Evolutionary conservation across 352 stramenopile genomes (phyloP).

Genomic region (Aphanomyces astaci): DNA sequence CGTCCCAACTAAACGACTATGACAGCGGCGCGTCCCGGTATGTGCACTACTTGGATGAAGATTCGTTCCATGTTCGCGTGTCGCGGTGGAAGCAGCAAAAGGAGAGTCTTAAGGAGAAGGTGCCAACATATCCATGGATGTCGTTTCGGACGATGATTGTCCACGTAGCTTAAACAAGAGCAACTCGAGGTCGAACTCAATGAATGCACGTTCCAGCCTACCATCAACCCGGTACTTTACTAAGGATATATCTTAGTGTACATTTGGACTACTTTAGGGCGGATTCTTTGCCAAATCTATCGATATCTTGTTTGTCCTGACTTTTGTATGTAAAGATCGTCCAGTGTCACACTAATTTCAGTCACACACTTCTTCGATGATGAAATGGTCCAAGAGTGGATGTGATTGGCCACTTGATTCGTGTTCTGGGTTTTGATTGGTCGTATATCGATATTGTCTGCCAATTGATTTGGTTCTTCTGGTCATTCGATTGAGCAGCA

Average conservation of each 20-base stretch:
- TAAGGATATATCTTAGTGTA: too few relatives aligned
- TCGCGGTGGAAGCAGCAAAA: slow-evolving; percentile 75
- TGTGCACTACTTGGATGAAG: slow-evolving; percentile 17
- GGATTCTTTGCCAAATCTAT: too few relatives aligned
- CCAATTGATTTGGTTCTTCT: too few relatives aligned
- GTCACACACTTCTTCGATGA: too few relatives aligned
- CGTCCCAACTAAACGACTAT: background rate
- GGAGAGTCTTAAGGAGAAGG: slow-evolving; percentile 56
- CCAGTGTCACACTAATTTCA: too few relatives aligned
- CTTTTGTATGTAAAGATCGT: too few relatives aligned
- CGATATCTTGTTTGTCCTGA: too few relatives aligned
- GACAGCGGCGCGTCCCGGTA: background rate
- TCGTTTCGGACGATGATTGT: background rate
- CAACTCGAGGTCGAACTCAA: slow-evolving; percentile 58
- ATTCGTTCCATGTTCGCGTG: slow-evolving; percentile 57
- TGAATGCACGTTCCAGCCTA: slow-evolving; percentile 69
- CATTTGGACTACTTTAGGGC: background rate
- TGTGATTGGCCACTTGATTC: too few relatives aligned
- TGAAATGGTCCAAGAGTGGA: too few relatives aligned
- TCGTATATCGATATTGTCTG: too few relatives aligned
- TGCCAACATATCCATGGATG: background rate
- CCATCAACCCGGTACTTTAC: slow-evolving; percentile 42
- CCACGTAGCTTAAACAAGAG: slow-evolving; percentile 58
- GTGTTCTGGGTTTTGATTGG: too few relatives aligned
- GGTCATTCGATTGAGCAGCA: too few relatives aligned